A percentile compares a stretch with the other conserved stretches of the same genome.
Conservation (phyloP, 768 basidiomycete species). For the Guyanaporus albipodus region DNA sequence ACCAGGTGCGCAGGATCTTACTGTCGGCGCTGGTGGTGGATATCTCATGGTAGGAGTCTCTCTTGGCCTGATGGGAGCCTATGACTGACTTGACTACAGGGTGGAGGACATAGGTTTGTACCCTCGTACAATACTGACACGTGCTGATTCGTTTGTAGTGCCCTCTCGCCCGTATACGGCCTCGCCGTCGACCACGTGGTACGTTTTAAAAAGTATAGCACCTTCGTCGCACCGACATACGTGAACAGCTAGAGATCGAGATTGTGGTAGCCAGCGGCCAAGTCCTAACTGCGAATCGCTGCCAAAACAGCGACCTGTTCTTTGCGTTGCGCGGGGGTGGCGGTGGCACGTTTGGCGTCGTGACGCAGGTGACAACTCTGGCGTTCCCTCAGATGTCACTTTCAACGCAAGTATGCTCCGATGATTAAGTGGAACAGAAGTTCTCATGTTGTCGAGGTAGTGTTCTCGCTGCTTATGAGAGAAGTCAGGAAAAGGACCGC, state of each 20-base stretch:
- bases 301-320: neutral
- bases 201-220: neutral
- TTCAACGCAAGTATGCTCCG: neutral
- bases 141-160: neutral
- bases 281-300: neutral
- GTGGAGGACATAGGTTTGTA: neutral
- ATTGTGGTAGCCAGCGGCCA: neutral
- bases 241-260: neutral
- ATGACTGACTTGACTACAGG: neutral
- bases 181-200: neutral
- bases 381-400: neutral
- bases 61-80: neutral
- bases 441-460: neutral
- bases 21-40: neutral
- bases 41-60: neutral
- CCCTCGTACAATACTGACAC: neutral
- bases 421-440: neutral
- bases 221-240: neutral
- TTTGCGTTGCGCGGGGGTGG: neutral
- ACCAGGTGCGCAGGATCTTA: neutral
- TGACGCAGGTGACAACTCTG: neutral
- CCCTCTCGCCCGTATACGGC: neutral
- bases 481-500: neutral
- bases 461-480: neutral
- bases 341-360: neutral